These are phyloP conservation scores for Neurospora intermedia DNA, from an alignment of 495 filamentous ascomycete genomes.

Conservation along the genomic window DNA sequence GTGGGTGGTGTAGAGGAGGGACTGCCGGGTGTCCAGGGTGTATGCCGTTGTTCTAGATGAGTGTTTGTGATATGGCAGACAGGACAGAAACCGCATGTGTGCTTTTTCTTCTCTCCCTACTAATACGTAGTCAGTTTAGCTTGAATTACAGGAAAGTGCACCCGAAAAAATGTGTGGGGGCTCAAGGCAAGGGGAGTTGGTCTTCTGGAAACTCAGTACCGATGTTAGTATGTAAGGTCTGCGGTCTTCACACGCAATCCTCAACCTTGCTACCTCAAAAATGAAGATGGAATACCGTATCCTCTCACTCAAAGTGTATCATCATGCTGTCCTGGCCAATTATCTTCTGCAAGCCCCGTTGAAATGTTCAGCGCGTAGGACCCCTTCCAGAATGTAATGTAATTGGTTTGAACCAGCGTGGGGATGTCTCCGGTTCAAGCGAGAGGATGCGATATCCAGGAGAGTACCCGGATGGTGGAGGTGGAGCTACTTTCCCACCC, in stretches of 20 bases:
- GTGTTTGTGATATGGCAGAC: not conserved
- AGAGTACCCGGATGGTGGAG: not conserved
- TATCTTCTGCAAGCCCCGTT: not conserved
- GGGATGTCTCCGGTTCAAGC: not conserved
- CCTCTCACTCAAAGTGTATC: not conserved
- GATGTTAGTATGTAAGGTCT: not conserved
- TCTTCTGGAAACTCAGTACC: not conserved
- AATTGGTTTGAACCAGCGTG: not conserved
- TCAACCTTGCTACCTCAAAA: not conserved
- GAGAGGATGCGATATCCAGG: not conserved
- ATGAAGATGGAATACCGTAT: not conserved
- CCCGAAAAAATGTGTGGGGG: not conserved
- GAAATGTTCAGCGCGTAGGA: no score
- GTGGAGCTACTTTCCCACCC: not conserved
- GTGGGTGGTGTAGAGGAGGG: not conserved
- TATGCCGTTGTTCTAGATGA: not conserved
- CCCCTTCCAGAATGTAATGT: not conserved
- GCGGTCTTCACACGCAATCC: not conserved
- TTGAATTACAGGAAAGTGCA: not conserved
- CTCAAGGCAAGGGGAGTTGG: not conserved
- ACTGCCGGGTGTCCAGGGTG: not conserved
- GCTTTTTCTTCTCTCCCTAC: not conserved
- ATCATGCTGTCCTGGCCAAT: not conserved
- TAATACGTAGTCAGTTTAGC: not conserved
- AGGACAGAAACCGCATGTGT: not conserved